These are phyloP conservation scores for Suillus fuscotomentosus DNA, from an alignment of 768 basidiomycete genomes.

Conservation along the genomic window DNA sequence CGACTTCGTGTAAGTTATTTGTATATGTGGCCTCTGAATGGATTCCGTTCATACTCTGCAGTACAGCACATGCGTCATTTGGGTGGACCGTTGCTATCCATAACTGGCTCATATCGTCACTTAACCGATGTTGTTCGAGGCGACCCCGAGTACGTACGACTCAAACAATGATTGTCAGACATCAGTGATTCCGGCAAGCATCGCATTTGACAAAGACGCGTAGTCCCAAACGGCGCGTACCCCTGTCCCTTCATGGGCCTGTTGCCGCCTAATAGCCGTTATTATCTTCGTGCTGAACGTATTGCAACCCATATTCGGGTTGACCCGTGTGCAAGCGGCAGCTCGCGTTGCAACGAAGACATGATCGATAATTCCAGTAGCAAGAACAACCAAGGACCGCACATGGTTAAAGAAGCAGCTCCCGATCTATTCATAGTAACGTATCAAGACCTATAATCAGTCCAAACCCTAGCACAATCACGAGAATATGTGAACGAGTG, in stretches of 20 bases:
- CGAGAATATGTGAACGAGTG: not conserved
- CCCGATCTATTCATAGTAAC: not conserved
- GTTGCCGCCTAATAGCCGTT: not conserved
- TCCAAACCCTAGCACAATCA: not conserved
- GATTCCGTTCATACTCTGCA: slow-evolving; percentile 27
- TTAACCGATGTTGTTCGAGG: slow-evolving; percentile 90
- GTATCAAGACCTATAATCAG: not conserved
- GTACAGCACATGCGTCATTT: slow-evolving; percentile 94
- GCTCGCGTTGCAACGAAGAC: slow-evolving; percentile 19
- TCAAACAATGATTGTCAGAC: slow-evolving; percentile 57
- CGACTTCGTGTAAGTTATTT: slow-evolving; percentile 64
- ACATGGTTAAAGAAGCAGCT: not conserved
- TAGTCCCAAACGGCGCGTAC: not conserved
- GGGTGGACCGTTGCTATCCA: slow-evolving; percentile 90
- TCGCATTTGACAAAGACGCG: not conserved
- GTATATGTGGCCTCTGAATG: not conserved
- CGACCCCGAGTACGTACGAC: slow-evolving; percentile 86
- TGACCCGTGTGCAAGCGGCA: not conserved
- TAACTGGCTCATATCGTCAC: slow-evolving; percentile 90
- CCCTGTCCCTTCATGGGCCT: not conserved
- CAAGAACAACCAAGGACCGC: not conserved
- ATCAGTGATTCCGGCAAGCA: not conserved
- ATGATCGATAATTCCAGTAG: slow-evolving; percentile 5
- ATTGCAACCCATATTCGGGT: not conserved
- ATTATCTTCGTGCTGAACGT: not conserved